Conservation (phyloP, 371 early-diverging fungal species). For the Mucor lusitanicus region DNA sequence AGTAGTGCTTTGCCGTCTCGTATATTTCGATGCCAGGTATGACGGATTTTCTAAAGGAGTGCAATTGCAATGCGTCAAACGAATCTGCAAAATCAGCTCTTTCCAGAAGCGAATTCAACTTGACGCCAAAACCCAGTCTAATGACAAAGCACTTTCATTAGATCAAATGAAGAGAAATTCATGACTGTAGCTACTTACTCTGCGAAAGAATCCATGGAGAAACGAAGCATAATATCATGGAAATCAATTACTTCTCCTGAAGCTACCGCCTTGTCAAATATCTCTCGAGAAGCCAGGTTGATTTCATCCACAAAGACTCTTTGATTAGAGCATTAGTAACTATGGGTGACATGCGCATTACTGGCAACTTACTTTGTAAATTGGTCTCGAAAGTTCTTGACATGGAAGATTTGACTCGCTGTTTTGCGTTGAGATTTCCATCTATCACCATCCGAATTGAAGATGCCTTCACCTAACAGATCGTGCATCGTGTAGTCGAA, state of each 20-base stretch:
- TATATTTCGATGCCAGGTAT: slow-evolving; percentile 21
- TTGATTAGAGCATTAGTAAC: too few relatives aligned
- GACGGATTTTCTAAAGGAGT: slow-evolving; percentile 11
- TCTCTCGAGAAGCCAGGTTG: slow-evolving; percentile 22
- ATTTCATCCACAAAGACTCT: slow-evolving; percentile 58
- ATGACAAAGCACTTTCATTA: too few relatives aligned
- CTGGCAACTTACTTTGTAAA: slow-evolving; percentile 35
- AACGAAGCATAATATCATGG: slow-evolving; percentile 51
- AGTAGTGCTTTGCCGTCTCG: neutral
- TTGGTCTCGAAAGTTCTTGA: slow-evolving; percentile 51
- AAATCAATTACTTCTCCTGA: slow-evolving; percentile 39
- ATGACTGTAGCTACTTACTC: slow-evolving; percentile 37
- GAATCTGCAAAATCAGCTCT: slow-evolving; percentile 46
- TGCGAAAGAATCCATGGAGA: slow-evolving; percentile 60
- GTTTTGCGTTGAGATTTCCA: slow-evolving; percentile 41
- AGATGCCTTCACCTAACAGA: slow-evolving; percentile 52
- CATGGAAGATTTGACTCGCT: slow-evolving; percentile 51
- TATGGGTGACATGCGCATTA: too few relatives aligned
- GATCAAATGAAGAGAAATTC: too few relatives aligned
- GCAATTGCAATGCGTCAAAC: slow-evolving; percentile 48
- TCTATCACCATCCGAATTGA: slow-evolving; percentile 44
- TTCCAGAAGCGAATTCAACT: slow-evolving; percentile 22
- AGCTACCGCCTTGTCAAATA: slow-evolving; percentile 39
- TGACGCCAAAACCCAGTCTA: slow-evolving; percentile 37
- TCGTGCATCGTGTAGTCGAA: slow-evolving; percentile 29